A percentile compares a stretch with the other conserved stretches of the same genome.
Evolutionary conservation across 73 alveolate genomes (phyloP).

Genomic region (Breviolum minutum): DNA sequence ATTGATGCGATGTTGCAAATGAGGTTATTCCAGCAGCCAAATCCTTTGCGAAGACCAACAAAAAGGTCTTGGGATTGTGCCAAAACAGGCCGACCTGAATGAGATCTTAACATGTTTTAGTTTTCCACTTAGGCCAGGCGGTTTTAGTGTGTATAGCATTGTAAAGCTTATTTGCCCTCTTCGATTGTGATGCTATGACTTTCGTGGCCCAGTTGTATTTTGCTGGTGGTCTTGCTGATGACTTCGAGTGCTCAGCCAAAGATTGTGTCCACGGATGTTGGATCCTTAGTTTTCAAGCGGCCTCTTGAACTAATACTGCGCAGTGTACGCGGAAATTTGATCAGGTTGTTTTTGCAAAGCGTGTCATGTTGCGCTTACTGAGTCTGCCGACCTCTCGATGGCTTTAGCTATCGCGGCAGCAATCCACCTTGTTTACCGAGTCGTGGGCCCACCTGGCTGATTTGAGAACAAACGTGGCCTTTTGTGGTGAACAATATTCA

Average conservation of each 20-base stretch:
- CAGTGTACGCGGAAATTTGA: too few species aligned
- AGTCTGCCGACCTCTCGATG: constrained; percentile 66
- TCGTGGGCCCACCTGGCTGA: constrained; percentile 12
- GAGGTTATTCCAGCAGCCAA: constrained; percentile 81
- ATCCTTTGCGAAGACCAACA: constrained; percentile 86
- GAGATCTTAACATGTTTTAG: background rate
- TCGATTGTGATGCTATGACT: background rate
- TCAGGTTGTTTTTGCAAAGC: background rate
- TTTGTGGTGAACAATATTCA: too few species aligned
- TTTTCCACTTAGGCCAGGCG: background rate
- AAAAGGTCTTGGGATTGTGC: constrained; percentile 82
- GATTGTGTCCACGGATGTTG: constrained; percentile 64
- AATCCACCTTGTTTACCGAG: constrained; percentile 79
- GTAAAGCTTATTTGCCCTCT: background rate
- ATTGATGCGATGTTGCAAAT: too few species aligned
- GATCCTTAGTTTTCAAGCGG: background rate
- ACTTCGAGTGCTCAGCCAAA: constrained; percentile 86
- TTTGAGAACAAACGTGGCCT: background rate
- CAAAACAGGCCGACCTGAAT: constrained; percentile 42
- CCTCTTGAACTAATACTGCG: too few species aligned
- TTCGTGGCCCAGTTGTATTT: constrained; percentile 45
- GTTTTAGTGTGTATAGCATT: background rate
- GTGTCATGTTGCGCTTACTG: background rate
- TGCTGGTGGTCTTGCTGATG: constrained; percentile 91
- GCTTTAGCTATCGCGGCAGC: constrained; percentile 82